Conservation (phyloP, 306 rosid genomes). For the Luffa aegyptiaca region DNA sequence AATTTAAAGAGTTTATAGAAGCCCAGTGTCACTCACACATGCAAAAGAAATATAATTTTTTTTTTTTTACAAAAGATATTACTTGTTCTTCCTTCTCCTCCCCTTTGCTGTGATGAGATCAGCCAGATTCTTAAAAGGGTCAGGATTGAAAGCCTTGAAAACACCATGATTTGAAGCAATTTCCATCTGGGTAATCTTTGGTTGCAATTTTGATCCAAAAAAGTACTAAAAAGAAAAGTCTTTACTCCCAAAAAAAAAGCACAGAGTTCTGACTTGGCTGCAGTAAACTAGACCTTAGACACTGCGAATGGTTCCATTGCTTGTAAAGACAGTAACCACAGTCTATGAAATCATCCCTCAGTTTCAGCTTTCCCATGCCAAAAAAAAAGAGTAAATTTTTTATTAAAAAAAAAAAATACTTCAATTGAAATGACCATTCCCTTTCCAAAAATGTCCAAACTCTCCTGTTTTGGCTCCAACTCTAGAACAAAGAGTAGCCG, state of each 20-base stretch:
- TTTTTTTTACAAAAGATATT: background rate
- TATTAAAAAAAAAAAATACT: background rate
- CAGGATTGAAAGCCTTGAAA: background rate
- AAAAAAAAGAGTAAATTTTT: background rate
- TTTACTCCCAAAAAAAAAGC: background rate
- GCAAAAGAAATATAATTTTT: background rate
- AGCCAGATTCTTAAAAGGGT: background rate
- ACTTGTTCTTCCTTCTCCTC: background rate
- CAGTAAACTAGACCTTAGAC: background rate
- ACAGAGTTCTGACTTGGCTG: background rate
- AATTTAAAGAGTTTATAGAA: background rate
- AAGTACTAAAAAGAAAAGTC: background rate
- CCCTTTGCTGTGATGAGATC: background rate
- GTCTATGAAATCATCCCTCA: background rate
- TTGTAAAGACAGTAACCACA: background rate
- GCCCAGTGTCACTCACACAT: background rate
- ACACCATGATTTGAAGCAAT: background rate
- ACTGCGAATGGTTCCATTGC: background rate
- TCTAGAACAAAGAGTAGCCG: background rate
- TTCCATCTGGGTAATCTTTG: slow-evolving; percentile 8
- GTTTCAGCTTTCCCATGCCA: background rate
- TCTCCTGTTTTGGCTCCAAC: background rate
- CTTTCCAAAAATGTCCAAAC: background rate
- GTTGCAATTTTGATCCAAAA: slow-evolving; percentile 5
- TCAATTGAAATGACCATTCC: background rate